Conservation (phyloP, 78 protist species). For the Cyanophora paradoxa region DNA sequence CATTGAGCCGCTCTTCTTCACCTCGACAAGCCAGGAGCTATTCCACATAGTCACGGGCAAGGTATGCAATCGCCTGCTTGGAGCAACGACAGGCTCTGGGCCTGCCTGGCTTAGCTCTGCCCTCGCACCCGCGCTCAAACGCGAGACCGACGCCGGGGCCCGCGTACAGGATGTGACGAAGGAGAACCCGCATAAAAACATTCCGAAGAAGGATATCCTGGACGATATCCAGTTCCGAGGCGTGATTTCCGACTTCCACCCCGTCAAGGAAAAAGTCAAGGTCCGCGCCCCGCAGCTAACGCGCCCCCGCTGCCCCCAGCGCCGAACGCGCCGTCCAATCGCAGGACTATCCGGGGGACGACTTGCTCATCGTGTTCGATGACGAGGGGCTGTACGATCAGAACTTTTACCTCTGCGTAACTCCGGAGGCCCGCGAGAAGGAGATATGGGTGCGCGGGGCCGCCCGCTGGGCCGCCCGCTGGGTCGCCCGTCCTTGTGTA, state of each 20-base stretch:
- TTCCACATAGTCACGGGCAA: neutral
- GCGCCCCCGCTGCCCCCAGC: too few relatives aligned
- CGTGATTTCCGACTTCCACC: constrained; percentile 18
- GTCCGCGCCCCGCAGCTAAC: neutral
- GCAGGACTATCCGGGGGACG: too few relatives aligned
- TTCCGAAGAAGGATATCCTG: neutral
- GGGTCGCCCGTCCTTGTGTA: too few relatives aligned
- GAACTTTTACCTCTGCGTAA: constrained; percentile 11
- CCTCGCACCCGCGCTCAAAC: neutral
- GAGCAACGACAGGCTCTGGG: too few relatives aligned
- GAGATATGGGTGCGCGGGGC: neutral
- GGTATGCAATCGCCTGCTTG: neutral
- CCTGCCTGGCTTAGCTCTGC: too few relatives aligned
- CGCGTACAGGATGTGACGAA: neutral
- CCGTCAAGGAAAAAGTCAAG: neutral
- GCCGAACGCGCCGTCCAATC: too few relatives aligned
- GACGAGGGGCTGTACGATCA: constrained; percentile 8
- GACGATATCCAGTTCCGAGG: constrained; percentile 21
- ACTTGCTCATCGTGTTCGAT: too few relatives aligned
- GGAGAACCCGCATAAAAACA: neutral
- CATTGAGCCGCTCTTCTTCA: constrained; percentile 6
- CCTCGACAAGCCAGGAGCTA: neutral
- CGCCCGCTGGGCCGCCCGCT: too few relatives aligned
- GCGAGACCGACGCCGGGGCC: neutral
- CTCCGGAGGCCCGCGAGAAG: neutral